Evolutionary conservation across 2,329 filamentous ascomycete genomes (phyloP).

Genomic region (Dichotomopilus funicola): DNA sequence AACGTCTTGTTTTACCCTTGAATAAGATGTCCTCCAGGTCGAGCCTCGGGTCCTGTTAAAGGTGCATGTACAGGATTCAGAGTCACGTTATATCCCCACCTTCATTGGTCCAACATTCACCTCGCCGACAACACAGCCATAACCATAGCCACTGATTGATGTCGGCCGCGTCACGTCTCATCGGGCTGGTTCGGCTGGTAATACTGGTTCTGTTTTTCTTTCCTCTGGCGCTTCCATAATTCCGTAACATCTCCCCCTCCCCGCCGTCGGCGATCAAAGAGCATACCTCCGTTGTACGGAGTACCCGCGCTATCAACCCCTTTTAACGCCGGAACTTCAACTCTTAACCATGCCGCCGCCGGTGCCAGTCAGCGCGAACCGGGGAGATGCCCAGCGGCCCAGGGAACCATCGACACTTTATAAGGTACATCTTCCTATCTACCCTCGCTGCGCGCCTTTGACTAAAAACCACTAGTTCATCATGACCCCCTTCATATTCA

Average conservation of each 20-base stretch:
- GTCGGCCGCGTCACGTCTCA: neutral
- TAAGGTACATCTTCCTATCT: constrained; percentile 13
- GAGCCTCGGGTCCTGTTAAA: neutral
- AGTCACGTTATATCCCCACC: neutral
- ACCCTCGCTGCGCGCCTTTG: neutral
- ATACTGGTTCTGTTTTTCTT: no score
- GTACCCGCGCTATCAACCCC: neutral
- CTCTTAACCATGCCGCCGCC: constrained; percentile 15
- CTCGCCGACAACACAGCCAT: neutral
- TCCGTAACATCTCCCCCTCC: no score
- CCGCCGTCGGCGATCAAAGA: no score
- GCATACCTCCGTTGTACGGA: no score
- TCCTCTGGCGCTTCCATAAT: no score
- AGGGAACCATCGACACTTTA: constrained; percentile 15
- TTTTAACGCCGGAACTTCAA: neutral
- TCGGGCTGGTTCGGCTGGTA: neutral
- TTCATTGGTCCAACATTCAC: constrained; percentile 1
- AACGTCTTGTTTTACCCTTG: no score
- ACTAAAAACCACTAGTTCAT: constrained; percentile 34
- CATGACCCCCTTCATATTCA: constrained; percentile 57
- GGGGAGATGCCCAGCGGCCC: constrained; percentile 12
- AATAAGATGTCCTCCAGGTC: no score
- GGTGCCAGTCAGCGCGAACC: constrained; percentile 19
- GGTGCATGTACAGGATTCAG: neutral
- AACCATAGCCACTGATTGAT: neutral